Percentiles rank a stretch among this genome's conserved stretches.
These are phyloP conservation scores for Bidens hawaiensis DNA, from an alignment of 140 eudicot genomes.

Conservation along the genomic window DNA sequence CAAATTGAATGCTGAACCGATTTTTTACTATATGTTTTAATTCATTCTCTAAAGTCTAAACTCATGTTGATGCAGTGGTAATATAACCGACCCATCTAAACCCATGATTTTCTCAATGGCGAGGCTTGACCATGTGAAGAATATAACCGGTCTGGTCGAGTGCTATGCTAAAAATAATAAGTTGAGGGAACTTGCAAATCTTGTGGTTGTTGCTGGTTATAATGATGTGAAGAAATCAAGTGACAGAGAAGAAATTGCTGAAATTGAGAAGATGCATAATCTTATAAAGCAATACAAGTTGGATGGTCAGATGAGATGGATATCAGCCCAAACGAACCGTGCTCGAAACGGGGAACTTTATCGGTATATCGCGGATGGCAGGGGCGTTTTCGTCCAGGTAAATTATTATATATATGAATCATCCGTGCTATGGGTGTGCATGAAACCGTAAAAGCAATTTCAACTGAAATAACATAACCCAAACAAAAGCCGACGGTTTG, in stretches of 20 bases:
- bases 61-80: constrained; percentile 53
- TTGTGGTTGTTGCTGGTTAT: constrained; percentile 86
- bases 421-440: too few relatives aligned
- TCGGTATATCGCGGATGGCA: constrained; percentile 81
- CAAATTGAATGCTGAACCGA: background rate
- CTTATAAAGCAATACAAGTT: constrained; percentile 57
- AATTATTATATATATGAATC: too few relatives aligned
- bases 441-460: too few relatives aligned
- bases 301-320: constrained; percentile 86
- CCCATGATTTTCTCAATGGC: constrained; percentile 97
- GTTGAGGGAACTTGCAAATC: constrained; percentile 70
- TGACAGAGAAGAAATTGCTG: constrained; percentile 84
- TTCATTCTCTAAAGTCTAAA: background rate
- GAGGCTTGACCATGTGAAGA: constrained; percentile 88
- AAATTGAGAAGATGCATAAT: constrained; percentile 86
- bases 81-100: constrained; percentile 62
- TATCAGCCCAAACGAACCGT: constrained; percentile 78
- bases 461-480: too few relatives aligned
- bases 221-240: constrained; percentile 67
- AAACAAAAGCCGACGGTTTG: too few relatives aligned
- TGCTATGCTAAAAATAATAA: constrained; percentile 61
- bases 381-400: constrained; percentile 95
- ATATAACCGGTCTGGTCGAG: constrained; percentile 84
- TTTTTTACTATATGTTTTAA: background rate
- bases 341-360: constrained; percentile 90